Evolutionary conservation across 805 yeast species (phyloP).

Genomic region (Lachancea fermentati): DNA sequence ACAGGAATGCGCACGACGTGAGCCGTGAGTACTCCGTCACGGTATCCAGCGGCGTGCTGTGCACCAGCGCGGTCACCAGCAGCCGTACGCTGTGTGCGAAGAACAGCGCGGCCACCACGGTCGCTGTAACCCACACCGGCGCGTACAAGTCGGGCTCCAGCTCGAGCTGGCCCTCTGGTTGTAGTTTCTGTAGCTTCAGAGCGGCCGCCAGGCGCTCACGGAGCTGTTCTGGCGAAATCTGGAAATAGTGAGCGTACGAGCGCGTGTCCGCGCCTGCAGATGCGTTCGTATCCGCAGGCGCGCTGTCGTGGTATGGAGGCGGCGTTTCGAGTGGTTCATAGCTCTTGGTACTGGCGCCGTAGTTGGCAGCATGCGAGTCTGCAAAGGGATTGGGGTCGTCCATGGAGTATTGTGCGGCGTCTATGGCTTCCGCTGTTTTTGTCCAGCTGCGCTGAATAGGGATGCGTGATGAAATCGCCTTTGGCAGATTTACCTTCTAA

Average conservation of each 20-base stretch:
- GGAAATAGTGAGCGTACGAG: slow-evolving; percentile 5
- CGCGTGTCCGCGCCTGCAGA: background rate
- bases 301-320: background rate
- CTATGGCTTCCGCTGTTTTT: too few species aligned
- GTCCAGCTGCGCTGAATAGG: too few species aligned
- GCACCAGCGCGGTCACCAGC: slow-evolving; percentile 48
- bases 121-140: slow-evolving; percentile 84
- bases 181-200: background rate
- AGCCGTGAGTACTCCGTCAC: slow-evolving; percentile 52
- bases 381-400: slow-evolving; percentile 8
- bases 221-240: slow-evolving; percentile 3
- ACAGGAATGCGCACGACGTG: slow-evolving; percentile 59
- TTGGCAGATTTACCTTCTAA: background rate
- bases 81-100: slow-evolving; percentile 68
- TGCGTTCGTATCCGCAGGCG: background rate
- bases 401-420: background rate
- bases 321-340: background rate
- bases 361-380: background rate
- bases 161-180: slow-evolving; percentile 18
- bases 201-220: slow-evolving; percentile 3
- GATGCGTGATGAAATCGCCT: too few species aligned
- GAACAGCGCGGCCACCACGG: slow-evolving; percentile 68
- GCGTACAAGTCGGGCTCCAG: slow-evolving; percentile 70
- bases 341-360: background rate
- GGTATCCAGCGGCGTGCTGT: slow-evolving; percentile 26